A percentile compares a stretch with the other conserved stretches of the same genome.
These are phyloP conservation scores for Neonectria sp. DNA, from an alignment of 2,329 filamentous ascomycete species.

Conservation along the genomic window DNA sequence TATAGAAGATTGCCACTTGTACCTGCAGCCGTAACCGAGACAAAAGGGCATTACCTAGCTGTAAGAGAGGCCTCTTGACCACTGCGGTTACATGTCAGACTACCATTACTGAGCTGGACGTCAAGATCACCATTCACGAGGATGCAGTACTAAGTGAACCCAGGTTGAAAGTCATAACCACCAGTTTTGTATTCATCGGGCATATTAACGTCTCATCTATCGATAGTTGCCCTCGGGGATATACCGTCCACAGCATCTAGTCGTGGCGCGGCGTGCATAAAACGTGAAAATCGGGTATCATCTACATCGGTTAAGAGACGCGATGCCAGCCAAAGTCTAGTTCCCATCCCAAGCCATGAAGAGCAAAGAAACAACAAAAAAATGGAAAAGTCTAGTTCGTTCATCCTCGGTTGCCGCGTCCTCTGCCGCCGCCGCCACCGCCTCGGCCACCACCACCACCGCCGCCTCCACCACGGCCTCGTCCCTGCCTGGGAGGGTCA, in stretches of 20 bases:
- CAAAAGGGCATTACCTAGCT: not conserved
- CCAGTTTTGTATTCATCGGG: not conserved
- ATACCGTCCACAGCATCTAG: not conserved
- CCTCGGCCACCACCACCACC: constrained; percentile 42
- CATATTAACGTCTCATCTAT: not conserved
- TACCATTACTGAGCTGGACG: not conserved
- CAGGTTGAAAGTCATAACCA: not conserved
- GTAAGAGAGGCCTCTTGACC: not conserved
- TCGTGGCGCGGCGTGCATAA: constrained; percentile 1
- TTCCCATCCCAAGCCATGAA: not conserved
- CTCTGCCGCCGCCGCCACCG: constrained; percentile 14
- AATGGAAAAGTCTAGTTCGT: not conserved
- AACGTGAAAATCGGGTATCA: constrained; percentile 3
- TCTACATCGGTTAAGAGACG: constrained; percentile 2
- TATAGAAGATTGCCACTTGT: not conserved
- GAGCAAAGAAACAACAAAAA: not conserved
- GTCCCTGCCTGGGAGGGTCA: constrained; percentile 55
- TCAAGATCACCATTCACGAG: not conserved
- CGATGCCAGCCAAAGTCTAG: constrained; percentile 3
- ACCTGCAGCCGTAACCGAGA: not conserved
- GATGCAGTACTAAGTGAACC: not conserved
- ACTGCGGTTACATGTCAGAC: too few relatives aligned
- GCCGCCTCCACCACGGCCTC: constrained; percentile 38
- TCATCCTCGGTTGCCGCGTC: not conserved
- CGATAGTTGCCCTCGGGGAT: not conserved